Conservation (phyloP, 192 early-diverging fungal genomes). For the Backusella circina region DNA sequence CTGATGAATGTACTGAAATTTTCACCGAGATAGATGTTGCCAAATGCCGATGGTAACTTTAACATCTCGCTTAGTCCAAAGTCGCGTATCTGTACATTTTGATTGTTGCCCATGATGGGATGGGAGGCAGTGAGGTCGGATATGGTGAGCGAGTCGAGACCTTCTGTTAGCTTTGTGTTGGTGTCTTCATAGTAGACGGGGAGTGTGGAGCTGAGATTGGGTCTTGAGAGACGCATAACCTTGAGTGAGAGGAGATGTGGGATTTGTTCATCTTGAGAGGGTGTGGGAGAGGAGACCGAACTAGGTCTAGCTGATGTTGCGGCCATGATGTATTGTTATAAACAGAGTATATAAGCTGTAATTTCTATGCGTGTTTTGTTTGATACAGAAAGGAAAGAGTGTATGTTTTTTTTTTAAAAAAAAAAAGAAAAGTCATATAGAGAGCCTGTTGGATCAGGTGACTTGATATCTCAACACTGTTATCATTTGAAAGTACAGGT, state of each 20-base stretch:
- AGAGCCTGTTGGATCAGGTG: neutral
- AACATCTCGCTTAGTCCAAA: constrained; percentile 67
- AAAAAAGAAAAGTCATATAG: neutral
- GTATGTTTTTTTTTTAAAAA: no score
- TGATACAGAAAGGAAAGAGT: no score
- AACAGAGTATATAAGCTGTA: no score
- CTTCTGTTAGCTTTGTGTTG: constrained; percentile 8
- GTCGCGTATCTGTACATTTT: constrained; percentile 45
- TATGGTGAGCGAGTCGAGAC: constrained; percentile 11
- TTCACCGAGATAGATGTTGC: constrained; percentile 93
- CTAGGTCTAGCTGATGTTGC: neutral
- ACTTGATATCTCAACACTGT: neutral
- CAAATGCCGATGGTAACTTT: constrained; percentile 81
- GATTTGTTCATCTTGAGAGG: constrained; percentile 30
- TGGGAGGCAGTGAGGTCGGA: constrained; percentile 21
- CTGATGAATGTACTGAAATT: constrained; percentile 85
- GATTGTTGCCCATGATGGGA: constrained; percentile 10
- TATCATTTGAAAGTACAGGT: neutral
- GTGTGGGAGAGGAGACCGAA: neutral
- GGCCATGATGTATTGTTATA: neutral
- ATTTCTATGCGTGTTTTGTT: no score
- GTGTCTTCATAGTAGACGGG: constrained; percentile 31
- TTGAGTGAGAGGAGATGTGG: constrained; percentile 80
- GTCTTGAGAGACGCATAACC: constrained; percentile 88
- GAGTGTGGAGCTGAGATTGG: constrained; percentile 30